Evolutionary conservation across 164 flowering plant genomes (phyloP).

Genomic region (Litsea cubeba): DNA sequence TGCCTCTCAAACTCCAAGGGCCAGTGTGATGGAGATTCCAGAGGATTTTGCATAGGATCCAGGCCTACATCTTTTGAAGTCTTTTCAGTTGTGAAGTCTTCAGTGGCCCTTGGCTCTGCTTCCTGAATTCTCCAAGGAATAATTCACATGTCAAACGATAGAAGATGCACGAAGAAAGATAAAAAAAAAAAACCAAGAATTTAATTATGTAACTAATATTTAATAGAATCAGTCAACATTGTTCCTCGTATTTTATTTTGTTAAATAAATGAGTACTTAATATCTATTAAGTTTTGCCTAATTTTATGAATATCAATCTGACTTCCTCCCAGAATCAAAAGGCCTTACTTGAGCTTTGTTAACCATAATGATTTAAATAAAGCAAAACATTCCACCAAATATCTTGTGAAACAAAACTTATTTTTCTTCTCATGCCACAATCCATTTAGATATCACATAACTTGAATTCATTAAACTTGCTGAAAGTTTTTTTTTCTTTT

Average conservation of each 20-base stretch:
- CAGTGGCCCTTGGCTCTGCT: slow-evolving; percentile 18
- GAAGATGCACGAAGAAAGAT: background rate
- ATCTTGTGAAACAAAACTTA: background rate
- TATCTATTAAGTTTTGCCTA: too few species aligned
- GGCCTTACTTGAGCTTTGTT: background rate
- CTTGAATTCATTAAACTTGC: background rate
- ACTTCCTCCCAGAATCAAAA: background rate
- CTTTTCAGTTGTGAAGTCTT: slow-evolving; percentile 17
- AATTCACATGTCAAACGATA: background rate
- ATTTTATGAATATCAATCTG: background rate
- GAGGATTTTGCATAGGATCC: slow-evolving; percentile 47
- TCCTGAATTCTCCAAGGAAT: slow-evolving; percentile 31
- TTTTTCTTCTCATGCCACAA: background rate
- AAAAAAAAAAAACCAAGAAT: too few species aligned
- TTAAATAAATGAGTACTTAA: too few species aligned
- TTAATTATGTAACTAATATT: background rate
- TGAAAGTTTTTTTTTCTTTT: too few species aligned
- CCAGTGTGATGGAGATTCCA: slow-evolving; percentile 35
- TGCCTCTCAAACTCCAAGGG: slow-evolving; percentile 45
- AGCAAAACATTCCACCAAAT: background rate
- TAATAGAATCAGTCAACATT: background rate
- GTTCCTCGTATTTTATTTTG: background rate
- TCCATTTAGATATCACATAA: background rate
- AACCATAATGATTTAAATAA: background rate
- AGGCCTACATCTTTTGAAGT: slow-evolving; percentile 46